A percentile compares a stretch with the other conserved stretches of the same genome.
Conservation (phyloP, 805 yeast species). For the Clavispora vitiphila region DNA sequence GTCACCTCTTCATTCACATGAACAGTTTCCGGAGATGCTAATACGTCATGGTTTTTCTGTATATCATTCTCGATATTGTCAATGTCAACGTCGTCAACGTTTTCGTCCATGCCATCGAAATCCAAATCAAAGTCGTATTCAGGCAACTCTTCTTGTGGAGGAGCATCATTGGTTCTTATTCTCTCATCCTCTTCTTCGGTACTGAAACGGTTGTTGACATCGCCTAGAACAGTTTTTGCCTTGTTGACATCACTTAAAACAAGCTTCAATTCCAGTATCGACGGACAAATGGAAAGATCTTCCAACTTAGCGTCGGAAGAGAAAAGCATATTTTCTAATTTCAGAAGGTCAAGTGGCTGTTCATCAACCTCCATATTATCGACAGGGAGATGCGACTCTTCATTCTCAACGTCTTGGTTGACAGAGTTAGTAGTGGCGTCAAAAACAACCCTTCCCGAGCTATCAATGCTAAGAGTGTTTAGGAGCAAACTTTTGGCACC, state of each 20-base stretch:
- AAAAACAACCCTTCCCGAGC: slow-evolving; percentile 53
- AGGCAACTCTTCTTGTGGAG: background rate
- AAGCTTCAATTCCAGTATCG: slow-evolving; percentile 54
- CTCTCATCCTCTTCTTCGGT: slow-evolving; percentile 11
- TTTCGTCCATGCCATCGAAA: slow-evolving; percentile 9
- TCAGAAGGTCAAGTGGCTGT: slow-evolving; percentile 14
- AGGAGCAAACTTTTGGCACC: slow-evolving; percentile 68
- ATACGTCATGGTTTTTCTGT: background rate
- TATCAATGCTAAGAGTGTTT: slow-evolving; percentile 55
- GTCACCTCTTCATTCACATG: slow-evolving; percentile 5
- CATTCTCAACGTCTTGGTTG: slow-evolving; percentile 4
- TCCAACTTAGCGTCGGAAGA: slow-evolving; percentile 18
- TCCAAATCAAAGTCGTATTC: slow-evolving; percentile 22
- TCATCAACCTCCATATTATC: slow-evolving; percentile 6
- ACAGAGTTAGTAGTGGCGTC: slow-evolving; percentile 48
- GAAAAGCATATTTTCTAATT: slow-evolving; percentile 19
- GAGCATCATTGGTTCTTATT: background rate
- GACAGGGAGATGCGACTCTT: background rate
- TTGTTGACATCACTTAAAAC: slow-evolving; percentile 53
- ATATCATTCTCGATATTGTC: slow-evolving; percentile 6
- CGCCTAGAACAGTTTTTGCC: slow-evolving; percentile 42
- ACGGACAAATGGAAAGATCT: slow-evolving; percentile 58
- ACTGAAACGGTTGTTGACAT: slow-evolving; percentile 33
- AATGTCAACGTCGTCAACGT: background rate
- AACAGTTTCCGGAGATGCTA: slow-evolving; percentile 9